A percentile compares a stretch with the other conserved stretches of the same genome.
Evolutionary conservation across 2,329 filamentous ascomycete species (phyloP).

Genomic region (Dactylonectria macrodidyma): DNA sequence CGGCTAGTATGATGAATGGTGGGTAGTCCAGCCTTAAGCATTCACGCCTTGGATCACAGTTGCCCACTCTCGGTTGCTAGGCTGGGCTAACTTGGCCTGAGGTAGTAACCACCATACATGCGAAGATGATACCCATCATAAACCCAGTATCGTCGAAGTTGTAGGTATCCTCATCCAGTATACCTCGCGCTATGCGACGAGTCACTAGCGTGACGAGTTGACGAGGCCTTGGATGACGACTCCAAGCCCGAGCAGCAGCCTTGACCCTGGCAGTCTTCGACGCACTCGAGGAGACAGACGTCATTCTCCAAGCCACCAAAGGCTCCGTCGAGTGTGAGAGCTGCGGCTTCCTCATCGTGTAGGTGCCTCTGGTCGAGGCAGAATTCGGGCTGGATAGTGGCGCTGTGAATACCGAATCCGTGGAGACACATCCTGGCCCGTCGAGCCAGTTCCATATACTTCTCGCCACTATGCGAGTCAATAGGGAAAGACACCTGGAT

Average conservation of each 20-base stretch:
- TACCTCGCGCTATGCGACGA: constrained; percentile 51
- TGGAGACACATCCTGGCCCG: constrained; percentile 91
- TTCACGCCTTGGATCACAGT: too few relatives aligned
- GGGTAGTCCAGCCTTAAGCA: too few relatives aligned
- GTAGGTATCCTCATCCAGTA: too few relatives aligned
- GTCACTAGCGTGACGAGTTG: constrained; percentile 54
- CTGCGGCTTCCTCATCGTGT: constrained; percentile 55
- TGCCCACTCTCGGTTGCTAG: too few relatives aligned
- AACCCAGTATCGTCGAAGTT: too few relatives aligned
- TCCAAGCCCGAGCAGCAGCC: constrained; percentile 52
- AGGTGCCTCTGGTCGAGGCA: constrained; percentile 67
- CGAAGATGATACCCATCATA: too few relatives aligned
- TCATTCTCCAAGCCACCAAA: constrained; percentile 50
- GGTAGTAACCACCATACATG: too few relatives aligned
- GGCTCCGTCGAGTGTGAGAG: constrained; percentile 53
- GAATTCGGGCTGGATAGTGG: constrained; percentile 97
- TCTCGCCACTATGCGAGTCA: constrained; percentile 81
- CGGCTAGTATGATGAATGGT: too few relatives aligned
- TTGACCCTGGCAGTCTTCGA: constrained; percentile 56
- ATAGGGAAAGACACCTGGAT: constrained; percentile 94
- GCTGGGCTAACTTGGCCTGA: too few relatives aligned
- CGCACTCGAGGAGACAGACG: constrained; percentile 65
- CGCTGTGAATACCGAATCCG: constrained; percentile 95
- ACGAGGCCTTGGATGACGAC: constrained; percentile 52
- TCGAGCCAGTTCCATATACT: constrained; percentile 92